Conservation (phyloP, 768 basidiomycete species). For the Boletus sp. region DNA sequence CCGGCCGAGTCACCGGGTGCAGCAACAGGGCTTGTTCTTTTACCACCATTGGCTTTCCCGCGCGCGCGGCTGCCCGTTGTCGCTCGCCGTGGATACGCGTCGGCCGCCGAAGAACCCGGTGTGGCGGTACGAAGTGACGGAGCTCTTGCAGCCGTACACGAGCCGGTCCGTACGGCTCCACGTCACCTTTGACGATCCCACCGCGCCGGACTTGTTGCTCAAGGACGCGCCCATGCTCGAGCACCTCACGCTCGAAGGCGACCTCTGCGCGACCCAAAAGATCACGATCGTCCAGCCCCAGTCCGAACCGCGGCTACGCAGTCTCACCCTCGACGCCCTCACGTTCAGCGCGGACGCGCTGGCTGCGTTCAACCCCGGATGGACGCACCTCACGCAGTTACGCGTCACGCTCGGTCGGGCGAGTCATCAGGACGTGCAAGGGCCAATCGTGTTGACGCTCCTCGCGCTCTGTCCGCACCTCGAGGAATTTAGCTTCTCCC, state of each 20-base stretch:
- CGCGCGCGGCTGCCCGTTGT: slow-evolving; percentile 17
- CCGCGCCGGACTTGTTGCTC: slow-evolving; percentile 14
- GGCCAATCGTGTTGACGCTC: slow-evolving; percentile 5
- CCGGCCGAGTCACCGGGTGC: slow-evolving; percentile 1
- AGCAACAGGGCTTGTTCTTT: slow-evolving; percentile 11
- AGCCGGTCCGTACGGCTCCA: slow-evolving; percentile 8
- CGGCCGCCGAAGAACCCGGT: slow-evolving; percentile 14
- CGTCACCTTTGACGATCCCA: slow-evolving; percentile 12
- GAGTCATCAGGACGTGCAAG: not conserved
- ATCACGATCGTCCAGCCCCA: slow-evolving; percentile 10
- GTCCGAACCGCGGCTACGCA: slow-evolving; percentile 1
- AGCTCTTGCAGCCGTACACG: slow-evolving; percentile 21
- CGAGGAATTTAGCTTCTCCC: slow-evolving; percentile 8
- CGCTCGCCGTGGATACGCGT: slow-evolving; percentile 19
- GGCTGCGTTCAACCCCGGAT: slow-evolving; percentile 11
- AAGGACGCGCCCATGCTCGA: slow-evolving; percentile 18
- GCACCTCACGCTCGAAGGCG: slow-evolving; percentile 14
- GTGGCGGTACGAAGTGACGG: slow-evolving; percentile 23
- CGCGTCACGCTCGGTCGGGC: slow-evolving; percentile 1
- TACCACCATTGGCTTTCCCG: slow-evolving; percentile 24
- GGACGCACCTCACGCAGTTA: slow-evolving; percentile 16
- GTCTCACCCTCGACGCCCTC: slow-evolving; percentile 11
- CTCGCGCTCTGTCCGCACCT: slow-evolving; percentile 22
- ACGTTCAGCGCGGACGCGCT: slow-evolving; percentile 1
- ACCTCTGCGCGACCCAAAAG: slow-evolving; percentile 3